Evolutionary conservation across 371 early-diverging fungal species (phyloP).

Genomic region (Mucor velutinosus): DNA sequence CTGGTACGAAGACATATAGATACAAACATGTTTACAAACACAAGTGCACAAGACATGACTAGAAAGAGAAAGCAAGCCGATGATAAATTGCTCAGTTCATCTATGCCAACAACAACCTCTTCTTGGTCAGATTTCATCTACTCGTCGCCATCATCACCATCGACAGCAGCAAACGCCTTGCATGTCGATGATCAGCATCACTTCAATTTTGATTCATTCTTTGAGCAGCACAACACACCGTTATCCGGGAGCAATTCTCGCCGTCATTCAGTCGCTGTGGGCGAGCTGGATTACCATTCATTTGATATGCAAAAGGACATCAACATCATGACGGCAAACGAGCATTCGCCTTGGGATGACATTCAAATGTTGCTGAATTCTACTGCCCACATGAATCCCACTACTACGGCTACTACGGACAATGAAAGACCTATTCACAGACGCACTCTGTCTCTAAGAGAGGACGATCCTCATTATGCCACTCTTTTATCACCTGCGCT

Average conservation of each 20-base stretch:
- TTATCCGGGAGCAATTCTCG: constrained; percentile 20
- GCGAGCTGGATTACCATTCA: constrained; percentile 29
- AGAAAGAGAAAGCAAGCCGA: constrained; percentile 31
- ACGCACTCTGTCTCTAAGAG: constrained; percentile 43
- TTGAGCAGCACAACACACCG: constrained; percentile 21
- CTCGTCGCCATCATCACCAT: constrained; percentile 35
- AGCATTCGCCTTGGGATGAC: constrained; percentile 13
- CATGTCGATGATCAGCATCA: background rate
- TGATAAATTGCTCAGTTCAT: constrained; percentile 15
- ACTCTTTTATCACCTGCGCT: constrained; percentile 15
- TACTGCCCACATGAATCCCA: background rate
- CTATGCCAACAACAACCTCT: constrained; percentile 16
- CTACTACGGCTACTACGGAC: background rate
- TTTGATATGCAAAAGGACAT: constrained; percentile 23
- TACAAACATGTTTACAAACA: constrained; percentile 5
- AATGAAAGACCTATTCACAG: constrained; percentile 22
- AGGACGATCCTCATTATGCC: constrained; percentile 21
- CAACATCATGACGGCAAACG: constrained; percentile 7
- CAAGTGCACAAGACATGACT: background rate
- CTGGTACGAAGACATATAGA: constrained; percentile 22
- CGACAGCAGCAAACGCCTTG: constrained; percentile 7
- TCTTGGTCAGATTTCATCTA: constrained; percentile 42
- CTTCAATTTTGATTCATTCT: constrained; percentile 14
- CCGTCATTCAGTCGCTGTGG: constrained; percentile 35
- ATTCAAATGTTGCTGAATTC: constrained; percentile 13